phyloP scores from a whole-genome alignment of 768 basidiomycete genomes.

The Serendipita vermifera region DNA sequence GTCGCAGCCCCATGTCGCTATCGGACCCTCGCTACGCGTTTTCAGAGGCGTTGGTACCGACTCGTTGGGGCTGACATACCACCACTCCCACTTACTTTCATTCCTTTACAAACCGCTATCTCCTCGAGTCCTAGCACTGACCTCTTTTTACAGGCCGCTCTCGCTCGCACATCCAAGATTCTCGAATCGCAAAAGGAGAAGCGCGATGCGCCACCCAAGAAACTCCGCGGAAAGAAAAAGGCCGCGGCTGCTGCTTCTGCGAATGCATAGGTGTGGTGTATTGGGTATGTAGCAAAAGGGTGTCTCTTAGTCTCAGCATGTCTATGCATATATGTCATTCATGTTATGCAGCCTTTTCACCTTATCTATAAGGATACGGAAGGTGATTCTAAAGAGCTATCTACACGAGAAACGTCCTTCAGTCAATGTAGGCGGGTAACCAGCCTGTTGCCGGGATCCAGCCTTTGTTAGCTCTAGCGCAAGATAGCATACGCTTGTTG shows the following conservation, averaged over 20 bases:
- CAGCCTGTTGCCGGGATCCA: too few species aligned
- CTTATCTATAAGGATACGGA: too few species aligned
- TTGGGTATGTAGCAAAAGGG: neutral
- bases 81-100: conserved; percentile 14
- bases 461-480: too few species aligned
- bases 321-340: too few species aligned
- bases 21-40: conserved; percentile 50
- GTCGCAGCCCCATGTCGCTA: conserved; percentile 58
- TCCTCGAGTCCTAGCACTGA: conserved; percentile 23
- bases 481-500: too few species aligned
- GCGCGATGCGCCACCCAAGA: conserved; percentile 52
- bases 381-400: too few species aligned
- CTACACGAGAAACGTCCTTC: too few species aligned
- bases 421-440: too few species aligned
- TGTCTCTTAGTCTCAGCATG: too few species aligned
- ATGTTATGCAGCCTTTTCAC: too few species aligned
- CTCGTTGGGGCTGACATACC: conserved; percentile 57
- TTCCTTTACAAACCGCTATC: conserved; percentile 13
- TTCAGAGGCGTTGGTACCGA: conserved; percentile 47
- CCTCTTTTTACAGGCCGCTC: conserved; percentile 39
- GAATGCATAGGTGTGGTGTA: neutral
- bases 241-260: conserved; percentile 13
- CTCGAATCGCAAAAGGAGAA: conserved; percentile 50
- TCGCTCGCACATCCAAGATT: conserved; percentile 66
- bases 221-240: conserved; percentile 55